Conservation (phyloP, 345 rosid genomes). For the Erysimum cheiranthoides region DNA sequence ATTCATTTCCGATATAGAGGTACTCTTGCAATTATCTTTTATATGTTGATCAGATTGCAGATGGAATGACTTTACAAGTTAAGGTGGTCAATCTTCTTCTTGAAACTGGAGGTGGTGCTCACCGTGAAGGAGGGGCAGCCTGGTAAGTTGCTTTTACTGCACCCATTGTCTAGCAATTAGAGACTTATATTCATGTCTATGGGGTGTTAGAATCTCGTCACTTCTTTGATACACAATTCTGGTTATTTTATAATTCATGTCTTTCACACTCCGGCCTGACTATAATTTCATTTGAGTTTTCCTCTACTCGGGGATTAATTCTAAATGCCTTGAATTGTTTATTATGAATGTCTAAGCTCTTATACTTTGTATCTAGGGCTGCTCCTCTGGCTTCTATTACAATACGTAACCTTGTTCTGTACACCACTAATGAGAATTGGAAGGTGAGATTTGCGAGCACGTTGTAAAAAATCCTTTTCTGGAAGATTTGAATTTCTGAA, state of each 20-base stretch:
- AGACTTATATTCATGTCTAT: conserved; percentile 16
- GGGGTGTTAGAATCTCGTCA: conserved; percentile 19
- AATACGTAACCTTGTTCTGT: conserved; percentile 78
- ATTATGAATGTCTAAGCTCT: conserved; percentile 32
- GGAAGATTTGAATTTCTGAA: conserved; percentile 22
- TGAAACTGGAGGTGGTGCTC: conserved; percentile 82
- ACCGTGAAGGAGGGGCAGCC: conserved; percentile 77
- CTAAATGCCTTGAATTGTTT: conserved; percentile 10
- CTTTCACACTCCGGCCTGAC: conserved; percentile 5
- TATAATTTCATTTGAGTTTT: not conserved
- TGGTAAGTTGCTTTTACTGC: conserved; percentile 62
- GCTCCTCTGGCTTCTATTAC: conserved; percentile 95
- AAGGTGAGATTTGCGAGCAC: conserved; percentile 59
- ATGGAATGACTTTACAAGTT: conserved; percentile 96
- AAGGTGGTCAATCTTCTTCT: conserved; percentile 90
- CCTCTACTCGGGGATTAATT: not conserved
- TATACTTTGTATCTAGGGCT: conserved; percentile 64
- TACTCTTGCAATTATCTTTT: not conserved
- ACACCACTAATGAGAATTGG: conserved; percentile 95
- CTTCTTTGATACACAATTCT: not conserved
- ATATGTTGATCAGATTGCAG: conserved; percentile 78
- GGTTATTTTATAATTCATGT: not conserved
- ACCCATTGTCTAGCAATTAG: conserved; percentile 1
- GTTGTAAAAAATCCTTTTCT: not conserved
- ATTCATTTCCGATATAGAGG: conserved; percentile 7